Evolutionary conservation across 371 early-diverging fungal genomes (phyloP), one percentile per base, ranked within the genome.

Genomic region (Rhizopus arrhizus): DNA sequence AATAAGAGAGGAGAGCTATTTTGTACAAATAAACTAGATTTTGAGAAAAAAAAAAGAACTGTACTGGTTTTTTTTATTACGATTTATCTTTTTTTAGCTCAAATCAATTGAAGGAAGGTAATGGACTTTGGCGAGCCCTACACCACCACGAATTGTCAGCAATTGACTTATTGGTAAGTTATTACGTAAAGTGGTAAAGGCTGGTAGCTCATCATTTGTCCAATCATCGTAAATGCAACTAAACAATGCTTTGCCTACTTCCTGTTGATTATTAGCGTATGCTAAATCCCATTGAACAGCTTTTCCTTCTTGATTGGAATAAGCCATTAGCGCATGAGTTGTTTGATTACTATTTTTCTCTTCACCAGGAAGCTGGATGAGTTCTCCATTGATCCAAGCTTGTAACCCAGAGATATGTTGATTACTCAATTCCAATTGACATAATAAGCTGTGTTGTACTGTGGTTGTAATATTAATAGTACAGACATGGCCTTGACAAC

Each of bases 201-300:
- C 82, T 36, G 80, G 82, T 43, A 79, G 59, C 58, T 74, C 71
- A 0, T 62, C 73, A 13, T 67, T 50, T 16, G 67, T 69, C 82
- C 82, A 82, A 41, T 82, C 82, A 51, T 82, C 82, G 31, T 79
- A 82, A 8, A 71, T 59, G 31, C 86, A 85, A 16, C 69, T 73
- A n/a, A 82, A 68, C 4, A 35, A 61, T 3, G 65, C 74, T 28
- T 61, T 35, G 7, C 47, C 61, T 7, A 29, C 56, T 11, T 67
- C 63, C 15, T 56, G 68, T 45, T 73, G 70, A 40, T 68, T 51
- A 35, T 50, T 41, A 51, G 58, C 53, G 49, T 73, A 73, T 8
- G 54, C 9, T 8, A 68, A 7, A 41, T 59, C 50, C 70, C 70
- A 69, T 10, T 41, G 33, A 1, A 69, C 28, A 7, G 53, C 15